Evolutionary conservation across 2,329 filamentous ascomycete genomes (phyloP).

Genomic region (Fusarium illudens): DNA sequence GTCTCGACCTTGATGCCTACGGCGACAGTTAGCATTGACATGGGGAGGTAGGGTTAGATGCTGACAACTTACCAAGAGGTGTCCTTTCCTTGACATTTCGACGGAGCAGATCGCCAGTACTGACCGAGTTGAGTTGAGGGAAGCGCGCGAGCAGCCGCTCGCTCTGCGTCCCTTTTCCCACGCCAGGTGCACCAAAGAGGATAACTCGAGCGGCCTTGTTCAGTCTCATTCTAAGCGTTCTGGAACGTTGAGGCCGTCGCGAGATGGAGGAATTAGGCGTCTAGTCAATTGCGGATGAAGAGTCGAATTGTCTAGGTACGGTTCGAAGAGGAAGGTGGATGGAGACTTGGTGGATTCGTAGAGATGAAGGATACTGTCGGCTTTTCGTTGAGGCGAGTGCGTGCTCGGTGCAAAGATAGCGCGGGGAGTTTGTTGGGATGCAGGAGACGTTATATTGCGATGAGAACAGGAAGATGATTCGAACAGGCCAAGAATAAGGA

Average conservation of each 20-base stretch:
- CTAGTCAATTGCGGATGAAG: background rate
- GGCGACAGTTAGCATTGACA: conserved; percentile 5
- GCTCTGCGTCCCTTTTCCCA: conserved; percentile 96
- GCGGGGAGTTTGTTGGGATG: conserved; percentile 28
- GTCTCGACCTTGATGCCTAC: conserved; percentile 89
- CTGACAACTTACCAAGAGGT: conserved; percentile 71
- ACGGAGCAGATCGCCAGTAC: conserved; percentile 90
- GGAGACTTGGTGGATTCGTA: background rate
- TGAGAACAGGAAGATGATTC: background rate
- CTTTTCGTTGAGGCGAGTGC: conserved; percentile 30
- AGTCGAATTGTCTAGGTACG: background rate
- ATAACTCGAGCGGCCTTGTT: conserved; percentile 89
- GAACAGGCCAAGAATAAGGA: background rate
- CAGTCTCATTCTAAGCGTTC: conserved; percentile 65
- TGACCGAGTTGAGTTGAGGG: conserved; percentile 88
- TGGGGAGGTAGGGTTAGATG: background rate
- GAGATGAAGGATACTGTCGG: background rate
- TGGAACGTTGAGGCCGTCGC: conserved; percentile 32
- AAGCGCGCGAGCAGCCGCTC: conserved; percentile 87
- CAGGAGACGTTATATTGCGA: background rate
- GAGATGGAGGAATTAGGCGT: background rate
- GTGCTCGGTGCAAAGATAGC: conserved; percentile 6
- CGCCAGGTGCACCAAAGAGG: conserved; percentile 93
- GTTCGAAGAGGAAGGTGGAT: background rate
- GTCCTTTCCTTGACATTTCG: conserved; percentile 92